Evolutionary conservation across 495 filamentous ascomycete species (phyloP), one percentile per base, ranked within the genome.

Genomic region (Xylaria intraflava): DNA sequence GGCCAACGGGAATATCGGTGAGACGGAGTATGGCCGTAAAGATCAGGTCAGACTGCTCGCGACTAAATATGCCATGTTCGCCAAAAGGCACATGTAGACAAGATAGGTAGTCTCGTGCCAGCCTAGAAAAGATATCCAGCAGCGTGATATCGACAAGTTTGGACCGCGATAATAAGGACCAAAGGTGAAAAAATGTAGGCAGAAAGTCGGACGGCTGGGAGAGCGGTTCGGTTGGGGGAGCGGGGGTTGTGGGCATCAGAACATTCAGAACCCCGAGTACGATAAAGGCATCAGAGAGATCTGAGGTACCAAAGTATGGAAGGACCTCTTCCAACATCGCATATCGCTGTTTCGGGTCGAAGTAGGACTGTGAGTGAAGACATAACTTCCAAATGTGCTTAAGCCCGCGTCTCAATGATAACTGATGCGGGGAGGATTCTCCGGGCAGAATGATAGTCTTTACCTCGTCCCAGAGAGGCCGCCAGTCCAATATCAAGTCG

Each of bases 1-100:
- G 94, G 6, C 94, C 93, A 16, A 99, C 94, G 11, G 93, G 93
- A 41, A 99, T 99, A 61, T 97, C 93, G 40, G 96, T 80, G 46
- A 99, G 70, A 40, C 93, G 78, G 9, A 99, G 70, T 31, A 96
- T 85, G 11, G 94, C 85, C 0, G 93, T 97, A 68, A 96, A 97
- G 53, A 97, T 87, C 42, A 94, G 76, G 39, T 90, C 84, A 0
- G 90, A 92, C 67, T 99, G 93, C 47, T 96, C 92, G 52, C 84
- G 82, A 12, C 87, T 94, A 68, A 89, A 97, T 49, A 99, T 84
- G 57, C 93, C 93, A 72, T 90, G 82, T 63, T 92, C 83, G 1
- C 83, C 83, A 64, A 96, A 96, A 2, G 86, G 82, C 27, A 96
- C 81, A 58, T 95, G 82, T 38, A 73, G 69, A 49, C 86, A 85